phyloP scores from a whole-genome alignment of 2,329 filamentous ascomycete species.

The Acrodontium crateriforme region DNA sequence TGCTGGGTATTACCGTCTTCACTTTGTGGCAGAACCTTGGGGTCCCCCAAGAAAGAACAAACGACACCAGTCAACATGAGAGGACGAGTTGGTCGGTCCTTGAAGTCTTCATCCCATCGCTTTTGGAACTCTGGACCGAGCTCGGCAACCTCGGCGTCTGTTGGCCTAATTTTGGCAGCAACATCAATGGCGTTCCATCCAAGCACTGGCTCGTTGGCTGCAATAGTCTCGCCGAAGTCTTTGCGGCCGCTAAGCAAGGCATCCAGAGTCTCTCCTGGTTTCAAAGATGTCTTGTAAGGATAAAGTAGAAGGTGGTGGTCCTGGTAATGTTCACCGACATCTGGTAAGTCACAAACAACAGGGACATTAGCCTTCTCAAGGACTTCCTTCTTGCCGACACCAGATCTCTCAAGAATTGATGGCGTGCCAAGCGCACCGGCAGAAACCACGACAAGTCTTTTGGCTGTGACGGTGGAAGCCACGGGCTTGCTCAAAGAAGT shows the following conservation, averaged over 20 bases:
- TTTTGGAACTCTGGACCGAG: conserved; percentile 39
- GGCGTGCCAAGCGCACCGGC: conserved; percentile 41
- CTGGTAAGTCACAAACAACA: conserved; percentile 33
- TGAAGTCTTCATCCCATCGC: conserved; percentile 43
- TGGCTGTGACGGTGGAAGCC: conserved; percentile 32
- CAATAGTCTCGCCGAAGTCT: conserved; percentile 28
- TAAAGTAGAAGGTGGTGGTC: conserved; percentile 43
- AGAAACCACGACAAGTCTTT: conserved; percentile 40
- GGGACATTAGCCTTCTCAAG: conserved; percentile 34
- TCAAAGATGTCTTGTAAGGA: conserved; percentile 35
- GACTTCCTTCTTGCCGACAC: conserved; percentile 40
- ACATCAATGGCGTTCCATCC: conserved; percentile 46
- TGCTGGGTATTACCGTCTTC: conserved; percentile 1
- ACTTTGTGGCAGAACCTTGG: conserved; percentile 5
- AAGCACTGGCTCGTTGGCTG: conserved; percentile 37
- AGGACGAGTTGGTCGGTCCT: conserved; percentile 30
- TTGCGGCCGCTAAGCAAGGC: conserved; percentile 35
- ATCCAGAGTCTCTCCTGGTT: conserved; percentile 38
- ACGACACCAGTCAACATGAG: conserved; percentile 35
- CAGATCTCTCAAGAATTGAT: conserved; percentile 48
- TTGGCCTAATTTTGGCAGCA: conserved; percentile 40
- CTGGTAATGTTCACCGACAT: conserved; percentile 41
- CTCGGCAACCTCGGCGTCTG: conserved; percentile 35
- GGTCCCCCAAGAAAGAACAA: too few relatives aligned
- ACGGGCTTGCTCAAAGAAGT: conserved; percentile 2